Evolutionary conservation across 768 basidiomycete genomes (phyloP), one percentile per base, ranked within the genome.

Genomic region (Auricularia cornea): DNA sequence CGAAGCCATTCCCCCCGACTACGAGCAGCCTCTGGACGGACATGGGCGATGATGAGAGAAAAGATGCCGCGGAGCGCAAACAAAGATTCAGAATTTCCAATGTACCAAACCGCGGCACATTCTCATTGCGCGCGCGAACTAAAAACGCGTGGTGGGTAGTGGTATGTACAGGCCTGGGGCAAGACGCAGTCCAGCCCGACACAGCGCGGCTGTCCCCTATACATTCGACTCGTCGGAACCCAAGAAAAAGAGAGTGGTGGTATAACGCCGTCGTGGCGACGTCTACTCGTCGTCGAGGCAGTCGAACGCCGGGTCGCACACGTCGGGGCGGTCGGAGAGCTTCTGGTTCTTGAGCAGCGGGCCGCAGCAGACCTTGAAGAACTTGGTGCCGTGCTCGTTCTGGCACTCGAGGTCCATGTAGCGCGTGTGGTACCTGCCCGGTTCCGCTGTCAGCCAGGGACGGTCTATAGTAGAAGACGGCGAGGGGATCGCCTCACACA

Each of bases 1-100:
- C 86, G 78, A 97, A 98, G 4, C 97, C 97, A 77, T 97, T 97
- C 54, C 97, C 97, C n/a, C 97, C 97, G 1, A 98, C 84, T 48
- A 99, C 93, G n/a, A 98, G 84, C 40, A 98, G 81, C 70, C 80
- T 88, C 61, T 79, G 82, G 60, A 38, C 35, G 35, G 35, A 38
- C 35, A 38, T 38, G 35, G 35, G 8, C 10, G 35, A 35, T 2
- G 35, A 14, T 38, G 35, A 38, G 35, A 38, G 35, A 38, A n/a
- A 38, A 38, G 35, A 38, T 38, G 35, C 35, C 35, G 35, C 35
- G 35, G 35, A 35, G 35, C 35, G 35, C 35, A 14, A 38, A 38
- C 35, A 38, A 38, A 8, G 16, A 5, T n/a, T n/a, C n/a, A n/a
- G 10, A 38, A 38, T 38, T 38, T 38, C 35, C 35, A 38, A 38